phyloP scores from a whole-genome alignment of 2,329 filamentous ascomycete species.

The Microcyclosporella mali region DNA sequence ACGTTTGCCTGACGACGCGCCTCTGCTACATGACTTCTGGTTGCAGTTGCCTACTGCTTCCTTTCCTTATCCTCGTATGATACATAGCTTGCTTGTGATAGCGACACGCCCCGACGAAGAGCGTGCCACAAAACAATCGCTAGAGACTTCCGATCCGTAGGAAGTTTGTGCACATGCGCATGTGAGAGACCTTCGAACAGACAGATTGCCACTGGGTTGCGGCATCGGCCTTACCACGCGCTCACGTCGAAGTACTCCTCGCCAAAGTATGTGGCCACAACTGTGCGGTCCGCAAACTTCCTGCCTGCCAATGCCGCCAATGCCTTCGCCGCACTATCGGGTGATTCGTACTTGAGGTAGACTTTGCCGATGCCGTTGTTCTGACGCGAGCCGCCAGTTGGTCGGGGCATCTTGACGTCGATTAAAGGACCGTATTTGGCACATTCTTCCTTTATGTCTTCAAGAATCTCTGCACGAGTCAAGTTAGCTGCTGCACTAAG shows the following conservation, averaged over 20 bases:
- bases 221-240: conserved; percentile 69
- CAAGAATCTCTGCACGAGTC: conserved; percentile 70
- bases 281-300: conserved; percentile 93
- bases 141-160: too few relatives aligned
- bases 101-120: too few relatives aligned
- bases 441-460: conserved; percentile 91
- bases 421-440: conserved; percentile 78
- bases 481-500: conserved; percentile 2
- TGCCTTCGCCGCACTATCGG: conserved; percentile 74
- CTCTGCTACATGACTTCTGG: too few relatives aligned
- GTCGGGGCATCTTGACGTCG: conserved; percentile 89
- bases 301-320: conserved; percentile 84
- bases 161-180: too few relatives aligned
- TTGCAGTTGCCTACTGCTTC: too few relatives aligned
- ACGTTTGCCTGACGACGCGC: too few relatives aligned
- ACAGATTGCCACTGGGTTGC: too few relatives aligned
- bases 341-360: conserved; percentile 82
- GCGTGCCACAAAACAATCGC: too few relatives aligned
- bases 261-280: conserved; percentile 92
- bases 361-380: conserved; percentile 94
- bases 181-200: too few relatives aligned
- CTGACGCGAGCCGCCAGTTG: conserved; percentile 73
- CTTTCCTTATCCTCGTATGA: too few relatives aligned
- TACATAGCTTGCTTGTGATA: too few relatives aligned
- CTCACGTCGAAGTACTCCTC: conserved; percentile 96